A percentile compares a stretch with the other conserved stretches of the same genome.
These are phyloP conservation scores for Metschnikowia reukaufii DNA, from an alignment of 805 yeast species.

Conservation along the genomic window DNA sequence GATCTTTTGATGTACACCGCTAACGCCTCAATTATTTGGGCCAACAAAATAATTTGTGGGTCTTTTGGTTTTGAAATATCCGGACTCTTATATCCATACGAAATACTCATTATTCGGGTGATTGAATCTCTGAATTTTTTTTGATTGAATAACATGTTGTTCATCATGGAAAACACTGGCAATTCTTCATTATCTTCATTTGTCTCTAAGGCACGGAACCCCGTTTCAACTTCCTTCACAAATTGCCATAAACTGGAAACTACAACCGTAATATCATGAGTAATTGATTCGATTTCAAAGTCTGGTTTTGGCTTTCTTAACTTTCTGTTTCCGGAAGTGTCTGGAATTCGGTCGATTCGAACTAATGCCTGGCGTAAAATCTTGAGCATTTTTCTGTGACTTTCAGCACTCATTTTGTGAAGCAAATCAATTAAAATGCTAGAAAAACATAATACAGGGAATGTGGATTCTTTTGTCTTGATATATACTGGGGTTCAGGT, in stretches of 20 bases:
- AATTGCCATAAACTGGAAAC: neutral
- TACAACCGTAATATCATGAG: conserved; percentile 4
- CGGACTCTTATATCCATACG: neutral
- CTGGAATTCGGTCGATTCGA: neutral
- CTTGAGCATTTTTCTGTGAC: neutral
- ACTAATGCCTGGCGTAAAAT: conserved; percentile 1
- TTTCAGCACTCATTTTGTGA: neutral
- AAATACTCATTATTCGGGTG: conserved; percentile 5
- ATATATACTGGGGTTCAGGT: neutral
- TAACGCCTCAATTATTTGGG: conserved; percentile 6
- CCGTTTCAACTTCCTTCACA: neutral
- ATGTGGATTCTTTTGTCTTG: too few species aligned
- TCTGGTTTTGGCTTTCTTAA: neutral
- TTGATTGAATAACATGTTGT: conserved; percentile 5
- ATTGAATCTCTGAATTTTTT: conserved; percentile 7
- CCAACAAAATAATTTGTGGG: conserved; percentile 1
- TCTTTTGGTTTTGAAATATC: neutral
- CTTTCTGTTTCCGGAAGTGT: neutral
- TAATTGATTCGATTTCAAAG: neutral
- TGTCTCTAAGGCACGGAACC: neutral
- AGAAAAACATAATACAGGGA: too few species aligned
- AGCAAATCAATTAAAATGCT: too few species aligned
- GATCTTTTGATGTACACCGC: conserved; percentile 4
- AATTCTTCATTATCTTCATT: neutral
- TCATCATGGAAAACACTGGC: conserved; percentile 10